Evolutionary conservation across 176 grass and related monocot genomes (phyloP).

Genomic region (Eleusine coracana): DNA sequence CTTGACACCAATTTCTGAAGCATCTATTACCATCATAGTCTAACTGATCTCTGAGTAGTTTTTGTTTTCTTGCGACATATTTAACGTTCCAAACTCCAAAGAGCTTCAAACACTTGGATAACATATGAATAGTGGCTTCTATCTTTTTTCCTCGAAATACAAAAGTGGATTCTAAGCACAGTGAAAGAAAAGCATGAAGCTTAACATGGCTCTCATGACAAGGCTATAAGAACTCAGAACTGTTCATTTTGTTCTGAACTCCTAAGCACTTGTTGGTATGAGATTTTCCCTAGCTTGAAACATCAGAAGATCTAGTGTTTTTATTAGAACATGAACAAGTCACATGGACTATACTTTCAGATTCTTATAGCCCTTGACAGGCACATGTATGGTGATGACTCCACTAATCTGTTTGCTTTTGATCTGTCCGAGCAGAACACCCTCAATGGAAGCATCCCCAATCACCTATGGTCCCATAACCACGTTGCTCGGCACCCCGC

Average conservation of each 20-base stretch:
- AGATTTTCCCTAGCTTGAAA: neutral
- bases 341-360: neutral
- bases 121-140: neutral
- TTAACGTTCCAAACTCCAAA: neutral
- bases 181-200: neutral
- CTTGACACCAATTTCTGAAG: neutral
- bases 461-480: slow-evolving; percentile 63
- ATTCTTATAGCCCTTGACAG: neutral
- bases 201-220: too few species aligned
- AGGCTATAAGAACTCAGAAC: neutral
- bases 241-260: neutral
- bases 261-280: neutral
- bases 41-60: neutral
- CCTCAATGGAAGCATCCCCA: slow-evolving; percentile 49
- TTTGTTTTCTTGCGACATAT: neutral
- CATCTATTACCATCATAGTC: neutral
- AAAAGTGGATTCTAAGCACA: neutral
- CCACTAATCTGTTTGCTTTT: slow-evolving; percentile 9
- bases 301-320: neutral
- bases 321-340: neutral
- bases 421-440: slow-evolving; percentile 49
- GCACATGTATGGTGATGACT: neutral
- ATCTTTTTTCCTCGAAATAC: neutral
- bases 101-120: neutral
- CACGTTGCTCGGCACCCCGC: slow-evolving; percentile 47